Evolutionary conservation across 2,329 filamentous ascomycete species (phyloP), one percentile per base, ranked within the genome.

Genomic region (Geosmithia putterillii): DNA sequence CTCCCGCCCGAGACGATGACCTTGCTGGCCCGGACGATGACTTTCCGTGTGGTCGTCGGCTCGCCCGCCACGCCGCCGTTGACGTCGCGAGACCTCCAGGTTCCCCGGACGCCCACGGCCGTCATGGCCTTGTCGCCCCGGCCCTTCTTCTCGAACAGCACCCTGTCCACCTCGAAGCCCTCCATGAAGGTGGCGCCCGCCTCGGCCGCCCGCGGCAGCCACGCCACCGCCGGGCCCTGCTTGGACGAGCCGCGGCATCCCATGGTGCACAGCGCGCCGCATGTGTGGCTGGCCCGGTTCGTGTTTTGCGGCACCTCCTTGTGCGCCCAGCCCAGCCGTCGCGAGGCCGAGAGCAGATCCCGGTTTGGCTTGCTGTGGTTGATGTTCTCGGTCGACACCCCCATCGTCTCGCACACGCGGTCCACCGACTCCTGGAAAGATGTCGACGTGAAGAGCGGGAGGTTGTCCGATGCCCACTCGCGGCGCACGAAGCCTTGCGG

Each of bases 121-220:
- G 67, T 67, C 48, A 69, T 74, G 3, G 58, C 61, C 28, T 12
- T 32, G 28, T 9, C 10, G 10, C 28, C 28, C n/a, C 22, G 12
- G 18, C 38, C 38, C 6, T 39, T 39, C 39, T 41, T 28, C 15
- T 78, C 72, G 55, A 90, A 90, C 0, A 81, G 48, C 12, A 94
- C 64, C 45, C 71, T 69, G 12, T 82, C 71, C 1, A 77, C 81
- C 14, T 76, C 62, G 51, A 86, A 83, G 0, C 85, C 85, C 64
- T 92, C 84, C 34, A 88, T 71, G 54, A 90, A 90, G 41, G 70
- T 68, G 0, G 85, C 83, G 0, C 86, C 86, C 2, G 79, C 75
- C 38, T 69, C 69, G 1, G 78, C 78, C 2, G 86, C 85, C 53
- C 86, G 83, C 0, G 82, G 82, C 10, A 94, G 65, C 66, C 77